Evolutionary conservation across 2,329 filamentous ascomycete species (phyloP).

Genomic region (Fusarium sp.): DNA sequence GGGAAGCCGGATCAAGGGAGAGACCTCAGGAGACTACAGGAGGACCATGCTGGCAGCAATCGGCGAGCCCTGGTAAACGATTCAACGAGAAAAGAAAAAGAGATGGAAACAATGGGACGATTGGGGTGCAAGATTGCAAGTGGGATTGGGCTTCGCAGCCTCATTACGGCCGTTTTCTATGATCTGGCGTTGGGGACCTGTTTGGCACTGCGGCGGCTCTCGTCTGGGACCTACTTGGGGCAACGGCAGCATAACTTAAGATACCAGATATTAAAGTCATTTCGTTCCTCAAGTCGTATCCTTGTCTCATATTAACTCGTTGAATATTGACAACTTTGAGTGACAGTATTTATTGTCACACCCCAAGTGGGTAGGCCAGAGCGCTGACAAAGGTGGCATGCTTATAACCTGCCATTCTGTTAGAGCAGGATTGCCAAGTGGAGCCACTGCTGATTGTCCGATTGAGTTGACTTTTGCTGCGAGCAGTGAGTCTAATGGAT

Average conservation of each 20-base stretch:
- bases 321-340: background rate
- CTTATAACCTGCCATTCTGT: background rate
- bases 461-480: background rate
- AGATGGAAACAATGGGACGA: background rate
- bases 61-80: slow-evolving; percentile 55
- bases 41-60: slow-evolving; percentile 78
- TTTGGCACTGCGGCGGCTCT: slow-evolving; percentile 18
- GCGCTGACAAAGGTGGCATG: background rate
- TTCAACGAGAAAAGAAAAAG: background rate
- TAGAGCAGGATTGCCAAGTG: background rate
- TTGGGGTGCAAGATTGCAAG: slow-evolving; percentile 5
- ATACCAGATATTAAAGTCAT: slow-evolving; percentile 25
- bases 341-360: background rate
- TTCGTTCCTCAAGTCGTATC: background rate
- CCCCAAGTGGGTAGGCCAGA: background rate
- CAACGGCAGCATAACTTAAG: slow-evolving; percentile 10
- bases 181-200: slow-evolving; percentile 29
- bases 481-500: background rate
- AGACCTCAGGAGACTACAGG: slow-evolving; percentile 89
- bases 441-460: background rate
- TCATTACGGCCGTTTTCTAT: slow-evolving; percentile 20
- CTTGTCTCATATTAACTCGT: background rate
- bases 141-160: slow-evolving; percentile 9
- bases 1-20: slow-evolving; percentile 76
- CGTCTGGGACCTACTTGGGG: slow-evolving; percentile 18